Evolutionary conservation across 2,329 filamentous ascomycete genomes (phyloP).

Genomic region (Alternaria solani): DNA sequence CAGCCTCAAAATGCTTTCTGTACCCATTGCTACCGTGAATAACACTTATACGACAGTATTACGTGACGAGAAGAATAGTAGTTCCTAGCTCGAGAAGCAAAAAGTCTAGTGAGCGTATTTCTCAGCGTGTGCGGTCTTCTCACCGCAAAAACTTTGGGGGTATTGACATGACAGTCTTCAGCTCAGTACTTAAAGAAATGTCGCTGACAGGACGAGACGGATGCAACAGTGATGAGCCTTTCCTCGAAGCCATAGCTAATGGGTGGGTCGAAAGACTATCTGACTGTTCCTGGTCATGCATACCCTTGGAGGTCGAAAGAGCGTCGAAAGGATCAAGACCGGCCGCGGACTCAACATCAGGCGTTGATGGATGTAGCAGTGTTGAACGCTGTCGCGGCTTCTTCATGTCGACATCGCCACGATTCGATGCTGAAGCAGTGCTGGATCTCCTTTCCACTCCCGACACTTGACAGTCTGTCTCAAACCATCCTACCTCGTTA

Average conservation of each 20-base stretch:
- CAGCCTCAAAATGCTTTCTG: neutral
- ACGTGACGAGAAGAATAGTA: neutral
- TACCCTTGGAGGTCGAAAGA: neutral
- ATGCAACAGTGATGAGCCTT: constrained; percentile 32
- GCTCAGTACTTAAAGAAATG: neutral
- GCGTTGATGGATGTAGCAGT: constrained; percentile 17
- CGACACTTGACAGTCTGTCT: neutral
- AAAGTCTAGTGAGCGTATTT: neutral
- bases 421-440: neutral
- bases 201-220: constrained; percentile 25
- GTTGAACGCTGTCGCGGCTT: constrained; percentile 12
- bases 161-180: constrained; percentile 8
- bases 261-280: neutral
- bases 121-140: neutral
- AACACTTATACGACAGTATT: neutral
- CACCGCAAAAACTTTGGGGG: neutral
- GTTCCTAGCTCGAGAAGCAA: neutral
- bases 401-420: neutral
- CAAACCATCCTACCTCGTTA: constrained; percentile 9
- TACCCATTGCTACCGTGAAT: neutral
- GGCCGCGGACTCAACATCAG: neutral
- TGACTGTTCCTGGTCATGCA: neutral
- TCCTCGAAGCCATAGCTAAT: neutral
- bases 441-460: neutral
- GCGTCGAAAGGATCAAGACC: neutral